Evolutionary conservation across 129 eudicot species (phyloP), one percentile per base, ranked within the genome.

Genomic region (Ambrosia trifida): DNA sequence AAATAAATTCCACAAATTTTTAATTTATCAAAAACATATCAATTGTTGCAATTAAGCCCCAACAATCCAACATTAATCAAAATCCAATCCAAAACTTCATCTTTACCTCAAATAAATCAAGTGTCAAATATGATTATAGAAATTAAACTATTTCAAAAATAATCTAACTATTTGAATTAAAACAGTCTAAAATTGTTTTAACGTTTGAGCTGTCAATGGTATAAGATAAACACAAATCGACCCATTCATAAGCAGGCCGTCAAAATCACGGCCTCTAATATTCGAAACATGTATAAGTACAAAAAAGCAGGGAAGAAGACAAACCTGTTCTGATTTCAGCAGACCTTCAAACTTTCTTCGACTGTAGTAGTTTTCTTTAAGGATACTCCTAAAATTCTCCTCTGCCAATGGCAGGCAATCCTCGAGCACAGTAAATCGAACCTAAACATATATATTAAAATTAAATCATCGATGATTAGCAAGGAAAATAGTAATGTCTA

Each of bases 341-440:
- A 81, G 80, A 76, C 96, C 82, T 80, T 90, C 83, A 64, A 95
- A 95, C 72, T 95, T 95, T 62, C 69, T 85, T 46, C 80, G 88
- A 4, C 89, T 69, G 73, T 61, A 95, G 84, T 95, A 95, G 50
- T 90, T 95, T 7, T 86, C 91, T 83, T 88, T 88, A 61, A 95
- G 80, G 8, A 85, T 85, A 14, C 64, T 72, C 73, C 80, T 88
- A 73, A 95, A 95, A 53, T 84, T 88, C 67, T 95, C 99, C 77
- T 95, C 99, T 16, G 91, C 85, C 60, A 95, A 40, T 11, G 99
- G 99, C 73, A 84, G 74, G 79, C 97, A 90, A 78, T 90, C 92
- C 19, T 86, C 91, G 16, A 88, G 67, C 72, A 88, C 80, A 5
- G 75, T 79, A 66, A 87, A 95, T 24, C 96, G 97, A 44, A 95